A percentile compares a stretch with the other conserved stretches of the same genome.
Conservation (phyloP, 2,329 filamentous ascomycete species). For the Hortaea sp. region DNA sequence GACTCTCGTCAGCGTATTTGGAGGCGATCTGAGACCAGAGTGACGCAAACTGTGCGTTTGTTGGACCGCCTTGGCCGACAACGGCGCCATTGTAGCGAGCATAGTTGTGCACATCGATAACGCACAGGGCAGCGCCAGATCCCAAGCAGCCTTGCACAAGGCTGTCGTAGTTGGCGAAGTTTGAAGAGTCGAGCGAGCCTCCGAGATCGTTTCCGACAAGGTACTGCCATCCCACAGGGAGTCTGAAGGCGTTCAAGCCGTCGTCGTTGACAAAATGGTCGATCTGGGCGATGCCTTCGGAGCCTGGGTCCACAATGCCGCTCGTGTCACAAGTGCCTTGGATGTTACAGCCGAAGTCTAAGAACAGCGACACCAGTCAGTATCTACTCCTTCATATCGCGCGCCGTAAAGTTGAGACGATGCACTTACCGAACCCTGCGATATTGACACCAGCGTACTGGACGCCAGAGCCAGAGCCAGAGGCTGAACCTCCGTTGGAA, state of each 20-base stretch:
- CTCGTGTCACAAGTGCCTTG: conserved; percentile 30
- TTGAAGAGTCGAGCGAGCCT: conserved; percentile 16
- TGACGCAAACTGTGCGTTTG: conserved; percentile 46
- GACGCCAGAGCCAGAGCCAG: not conserved
- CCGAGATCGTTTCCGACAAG: conserved; percentile 18
- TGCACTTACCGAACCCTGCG: conserved; percentile 4
- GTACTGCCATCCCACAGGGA: conserved; percentile 37
- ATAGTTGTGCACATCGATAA: conserved; percentile 26
- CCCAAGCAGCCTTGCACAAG: conserved; percentile 21
- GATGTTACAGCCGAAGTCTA: conserved; percentile 28
- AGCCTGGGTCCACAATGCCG: conserved; percentile 23
- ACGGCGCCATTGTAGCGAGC: conserved; percentile 50
- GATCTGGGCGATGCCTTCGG: conserved; percentile 36
- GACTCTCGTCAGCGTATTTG: conserved; percentile 46
- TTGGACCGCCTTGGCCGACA: conserved; percentile 56
- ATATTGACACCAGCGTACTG: conserved; percentile 23
- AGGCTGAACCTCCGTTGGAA: conserved; percentile 1
- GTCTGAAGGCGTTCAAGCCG: conserved; percentile 46
- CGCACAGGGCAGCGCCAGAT: conserved; percentile 28
- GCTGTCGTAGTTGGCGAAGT: conserved; percentile 17
- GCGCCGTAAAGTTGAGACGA: too few species aligned
- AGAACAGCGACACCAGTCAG: not conserved
- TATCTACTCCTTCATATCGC: too few species aligned
- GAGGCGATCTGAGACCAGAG: conserved; percentile 48
- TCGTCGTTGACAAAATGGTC: conserved; percentile 47